Evolutionary conservation across 257 asterid genomes (phyloP), one percentile per base, ranked within the genome.

Genomic region (Echium plantagineum): DNA sequence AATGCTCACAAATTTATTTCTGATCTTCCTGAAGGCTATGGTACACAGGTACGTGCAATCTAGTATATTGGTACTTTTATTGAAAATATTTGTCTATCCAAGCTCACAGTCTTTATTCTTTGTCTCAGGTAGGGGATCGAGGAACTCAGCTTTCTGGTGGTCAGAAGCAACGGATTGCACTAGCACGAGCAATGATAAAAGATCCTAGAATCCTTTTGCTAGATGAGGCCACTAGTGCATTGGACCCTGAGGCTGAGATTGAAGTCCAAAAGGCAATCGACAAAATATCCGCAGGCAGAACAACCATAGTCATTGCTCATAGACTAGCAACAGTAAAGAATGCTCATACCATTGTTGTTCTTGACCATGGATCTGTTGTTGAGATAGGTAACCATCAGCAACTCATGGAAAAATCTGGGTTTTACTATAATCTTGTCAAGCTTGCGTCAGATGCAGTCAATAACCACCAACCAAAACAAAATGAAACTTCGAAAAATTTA

Each of bases 101-200:
- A 35, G 46, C 46, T 13, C 46, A 55, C 46, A 58, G n/a, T 57
- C 22, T 26, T 6, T 56, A 52, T 30, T 28, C 61, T 61, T 57
- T 53, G 55, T 35, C 13, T 35, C 79, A 85, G 94, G 94, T 87
- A 28, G 96, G 96, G 10, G 95, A 86, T 28, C 78, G 82, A 20
- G 94, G 93, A 22, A 85, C 96, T 1, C 85, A 81, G 65, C 82
- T 88, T 10, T 88, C 96, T 0, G 90, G 90, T 3, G 90, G 90
- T 12, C 90, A 83, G 67, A 83, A 83, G 57, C 90, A 83, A 52
- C 71, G 91, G 58, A 80, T 81, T 13, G 91, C 85, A 0, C 79
- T 84, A 22, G 93, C 88, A 1, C 58, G 93, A 55, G 93, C 87
- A 7, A 72, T 84, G 21, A 66, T 84, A 7, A 84, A 75, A 26